These are phyloP conservation scores for Fraxinus anomala DNA, from an alignment of 257 asterid genomes.

Conservation along the genomic window DNA sequence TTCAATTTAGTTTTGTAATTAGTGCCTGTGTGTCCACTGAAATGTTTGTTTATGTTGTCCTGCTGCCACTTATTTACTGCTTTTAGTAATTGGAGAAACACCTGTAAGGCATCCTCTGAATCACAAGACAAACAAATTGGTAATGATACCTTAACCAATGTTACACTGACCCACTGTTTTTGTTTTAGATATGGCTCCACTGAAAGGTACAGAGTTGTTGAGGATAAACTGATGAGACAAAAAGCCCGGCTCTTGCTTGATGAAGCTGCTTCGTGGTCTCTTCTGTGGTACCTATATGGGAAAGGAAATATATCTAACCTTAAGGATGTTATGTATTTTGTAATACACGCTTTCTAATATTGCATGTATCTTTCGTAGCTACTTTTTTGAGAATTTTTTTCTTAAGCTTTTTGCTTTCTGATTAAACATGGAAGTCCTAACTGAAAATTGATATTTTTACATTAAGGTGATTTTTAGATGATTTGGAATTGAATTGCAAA, in stretches of 20 bases:
- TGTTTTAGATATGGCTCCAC: conserved; percentile 76
- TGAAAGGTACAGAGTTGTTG: conserved; percentile 76
- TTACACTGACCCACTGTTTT: conserved; percentile 22
- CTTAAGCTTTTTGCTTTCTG: conserved; percentile 1
- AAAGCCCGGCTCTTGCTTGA: conserved; percentile 82
- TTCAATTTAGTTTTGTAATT: background rate
- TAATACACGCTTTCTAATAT: background rate
- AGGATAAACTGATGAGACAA: conserved; percentile 92
- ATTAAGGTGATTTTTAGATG: background rate
- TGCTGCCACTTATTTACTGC: conserved; percentile 7
- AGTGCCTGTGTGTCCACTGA: background rate
- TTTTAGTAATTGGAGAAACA: background rate
- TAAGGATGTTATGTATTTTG: background rate
- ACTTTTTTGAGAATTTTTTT: background rate
- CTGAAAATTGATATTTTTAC: background rate
- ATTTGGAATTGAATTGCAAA: background rate
- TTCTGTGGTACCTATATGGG: conserved; percentile 90
- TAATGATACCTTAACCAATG: conserved; percentile 12
- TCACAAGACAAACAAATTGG: conserved; percentile 7
- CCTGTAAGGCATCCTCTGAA: conserved; percentile 8
- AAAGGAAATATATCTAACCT: conserved; percentile 56
- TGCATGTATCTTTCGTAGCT: conserved; percentile 11
- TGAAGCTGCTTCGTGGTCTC: conserved; percentile 99
- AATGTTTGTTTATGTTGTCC: background rate
- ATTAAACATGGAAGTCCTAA: conserved; percentile 8